A percentile compares a stretch with the other conserved stretches of the same genome.
Evolutionary conservation across 164 flowering plant genomes (phyloP).

Genomic region (Tetrastigma voinierianum): DNA sequence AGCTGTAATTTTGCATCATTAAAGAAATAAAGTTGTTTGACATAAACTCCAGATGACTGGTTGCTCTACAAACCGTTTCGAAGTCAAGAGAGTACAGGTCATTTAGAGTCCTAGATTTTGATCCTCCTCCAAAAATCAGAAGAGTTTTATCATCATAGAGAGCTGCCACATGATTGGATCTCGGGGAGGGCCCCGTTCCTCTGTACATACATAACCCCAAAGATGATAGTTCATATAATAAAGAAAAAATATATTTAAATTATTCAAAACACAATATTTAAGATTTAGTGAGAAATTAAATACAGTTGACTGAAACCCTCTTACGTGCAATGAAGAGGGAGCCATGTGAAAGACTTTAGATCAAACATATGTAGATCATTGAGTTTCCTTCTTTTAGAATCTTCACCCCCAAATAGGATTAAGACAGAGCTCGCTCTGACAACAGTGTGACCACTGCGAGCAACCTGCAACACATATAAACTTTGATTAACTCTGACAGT

Average conservation of each 20-base stretch:
- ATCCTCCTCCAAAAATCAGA: constrained; percentile 80
- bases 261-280: too few species aligned
- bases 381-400: constrained; percentile 74
- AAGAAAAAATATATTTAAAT: not conserved
- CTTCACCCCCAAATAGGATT: constrained; percentile 96
- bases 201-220: constrained; percentile 32
- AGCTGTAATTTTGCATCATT: not conserved
- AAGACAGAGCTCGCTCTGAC: constrained; percentile 76
- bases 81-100: constrained; percentile 95
- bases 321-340: constrained; percentile 96
- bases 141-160: constrained; percentile 85
- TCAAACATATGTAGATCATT: constrained; percentile 99
- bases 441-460: constrained; percentile 90
- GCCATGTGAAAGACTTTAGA: constrained; percentile 91
- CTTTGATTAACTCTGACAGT: not conserved
- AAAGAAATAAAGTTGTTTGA: not conserved
- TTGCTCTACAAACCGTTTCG: constrained; percentile 65
- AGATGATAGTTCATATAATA: not conserved
- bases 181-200: constrained; percentile 89
- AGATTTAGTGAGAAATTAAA: not conserved
- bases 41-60: not conserved
- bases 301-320: constrained; percentile 23
- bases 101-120: constrained; percentile 78
- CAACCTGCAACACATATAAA: constrained; percentile 47
- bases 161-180: constrained; percentile 89